phyloP scores from a whole-genome alignment of 345 rosid species.

The Eucalyptus cloeziana region DNA sequence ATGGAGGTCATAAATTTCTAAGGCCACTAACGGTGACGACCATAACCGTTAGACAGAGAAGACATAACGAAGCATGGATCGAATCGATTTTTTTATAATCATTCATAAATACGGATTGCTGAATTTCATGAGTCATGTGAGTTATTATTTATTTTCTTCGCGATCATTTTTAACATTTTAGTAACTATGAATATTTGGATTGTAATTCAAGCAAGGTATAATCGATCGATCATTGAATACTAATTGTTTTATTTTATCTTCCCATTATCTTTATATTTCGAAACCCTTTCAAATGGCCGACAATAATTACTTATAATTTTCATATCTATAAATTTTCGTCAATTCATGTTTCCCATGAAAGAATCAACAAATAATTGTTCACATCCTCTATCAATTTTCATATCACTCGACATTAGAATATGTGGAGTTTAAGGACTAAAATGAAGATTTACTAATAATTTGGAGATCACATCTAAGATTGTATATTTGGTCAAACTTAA shows the following conservation, averaged over 20 bases:
- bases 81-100: not conserved
- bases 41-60: not conserved
- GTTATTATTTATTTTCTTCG: rapidly evolving
- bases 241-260: too few relatives aligned
- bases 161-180: too few relatives aligned
- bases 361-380: rapidly evolving
- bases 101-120: too few relatives aligned
- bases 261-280: rapidly evolving
- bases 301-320: rapidly evolving
- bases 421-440: too few relatives aligned
- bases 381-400: too few relatives aligned
- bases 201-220: too few relatives aligned
- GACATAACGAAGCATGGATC: not conserved
- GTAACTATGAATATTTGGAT: not conserved
- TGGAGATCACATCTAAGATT: too few relatives aligned
- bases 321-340: rapidly evolving
- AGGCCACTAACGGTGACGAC: not conserved
- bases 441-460: too few relatives aligned
- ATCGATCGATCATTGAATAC: too few relatives aligned
- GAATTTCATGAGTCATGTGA: not conserved
- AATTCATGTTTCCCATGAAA: rapidly evolving
- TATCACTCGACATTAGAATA: rapidly evolving
- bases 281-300: too few relatives aligned
- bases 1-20: not conserved
- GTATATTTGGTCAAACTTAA: too few relatives aligned